These are phyloP conservation scores for Fusarium continuum DNA, from an alignment of 2,329 filamentous ascomycete genomes.

Conservation along the genomic window DNA sequence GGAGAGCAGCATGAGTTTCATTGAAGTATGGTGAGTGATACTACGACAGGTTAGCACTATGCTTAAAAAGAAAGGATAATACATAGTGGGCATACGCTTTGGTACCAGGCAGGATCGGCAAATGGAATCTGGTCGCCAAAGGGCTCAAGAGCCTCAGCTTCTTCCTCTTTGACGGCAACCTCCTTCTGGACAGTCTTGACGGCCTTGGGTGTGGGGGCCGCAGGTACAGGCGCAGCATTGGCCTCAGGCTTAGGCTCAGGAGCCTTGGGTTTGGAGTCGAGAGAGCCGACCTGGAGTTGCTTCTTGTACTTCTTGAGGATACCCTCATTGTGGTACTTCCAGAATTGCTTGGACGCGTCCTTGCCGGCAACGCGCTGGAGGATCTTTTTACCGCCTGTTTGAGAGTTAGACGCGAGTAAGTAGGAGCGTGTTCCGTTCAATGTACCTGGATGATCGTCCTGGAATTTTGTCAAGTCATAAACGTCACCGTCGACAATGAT, in stretches of 20 bases:
- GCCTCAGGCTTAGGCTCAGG: conserved; percentile 85
- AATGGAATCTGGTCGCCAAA: conserved; percentile 91
- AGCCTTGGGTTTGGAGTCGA: conserved; percentile 85
- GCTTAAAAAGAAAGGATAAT: not conserved
- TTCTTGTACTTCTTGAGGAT: conserved; percentile 87
- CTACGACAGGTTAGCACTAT: conserved; percentile 54
- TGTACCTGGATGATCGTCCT: conserved; percentile 83
- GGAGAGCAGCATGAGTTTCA: conserved; percentile 89
- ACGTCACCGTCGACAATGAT: conserved; percentile 95
- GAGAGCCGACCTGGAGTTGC: conserved; percentile 82
- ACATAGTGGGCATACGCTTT: conserved; percentile 71
- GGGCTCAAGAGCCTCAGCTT: conserved; percentile 79
- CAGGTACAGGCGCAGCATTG: conserved; percentile 48
- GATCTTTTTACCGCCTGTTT: conserved; percentile 70
- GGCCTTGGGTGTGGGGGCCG: conserved; percentile 49
- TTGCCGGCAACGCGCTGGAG: conserved; percentile 70
- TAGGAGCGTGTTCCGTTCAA: not conserved
- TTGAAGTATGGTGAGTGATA: conserved; percentile 98
- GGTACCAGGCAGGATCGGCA: conserved; percentile 93
- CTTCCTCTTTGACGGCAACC: conserved; percentile 53
- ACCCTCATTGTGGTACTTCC: conserved; percentile 83
- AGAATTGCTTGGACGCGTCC: conserved; percentile 73
- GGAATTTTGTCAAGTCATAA: conserved; percentile 91
- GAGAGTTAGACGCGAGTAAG: conserved; percentile 19
- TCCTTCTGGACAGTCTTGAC: conserved; percentile 57